phyloP scores from a whole-genome alignment of 2,329 filamentous ascomycete species.

The Xylariales sp. region DNA sequence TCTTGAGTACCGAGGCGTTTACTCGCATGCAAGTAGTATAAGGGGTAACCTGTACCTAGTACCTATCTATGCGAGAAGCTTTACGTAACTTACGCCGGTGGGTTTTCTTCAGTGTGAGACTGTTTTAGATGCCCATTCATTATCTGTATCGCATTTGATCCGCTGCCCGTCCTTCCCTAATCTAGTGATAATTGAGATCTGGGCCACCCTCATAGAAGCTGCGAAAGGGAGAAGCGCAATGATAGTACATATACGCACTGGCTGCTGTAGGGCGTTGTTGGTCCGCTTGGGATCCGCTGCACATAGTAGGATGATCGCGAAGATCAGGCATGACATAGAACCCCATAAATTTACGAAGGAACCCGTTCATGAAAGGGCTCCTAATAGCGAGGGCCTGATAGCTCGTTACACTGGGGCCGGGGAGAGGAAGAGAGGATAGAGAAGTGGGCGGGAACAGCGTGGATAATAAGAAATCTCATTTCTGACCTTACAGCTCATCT shows the following conservation, averaged over 20 bases:
- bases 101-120: background rate
- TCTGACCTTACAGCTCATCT: conserved; percentile 54
- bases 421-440: conserved; percentile 16
- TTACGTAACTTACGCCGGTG: background rate
- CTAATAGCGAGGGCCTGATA: background rate
- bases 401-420: conserved; percentile 2
- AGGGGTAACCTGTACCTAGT: background rate
- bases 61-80: background rate
- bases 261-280: background rate
- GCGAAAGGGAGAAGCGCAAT: background rate
- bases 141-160: background rate
- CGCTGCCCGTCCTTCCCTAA: background rate
- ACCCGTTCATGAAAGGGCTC: background rate
- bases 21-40: background rate
- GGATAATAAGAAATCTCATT: conserved; percentile 41
- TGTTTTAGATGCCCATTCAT: conserved; percentile 16
- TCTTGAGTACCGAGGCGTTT: background rate
- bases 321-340: background rate
- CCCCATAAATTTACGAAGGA: background rate
- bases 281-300: background rate
- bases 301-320: background rate
- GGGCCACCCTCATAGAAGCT: conserved; percentile 13
- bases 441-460: conserved; percentile 26
- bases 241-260: conserved; percentile 10
- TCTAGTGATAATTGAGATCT: conserved; percentile 36